These are phyloP conservation scores for Colletotrichum costaricense DNA, from an alignment of 2,329 filamentous ascomycete genomes.

Conservation along the genomic window DNA sequence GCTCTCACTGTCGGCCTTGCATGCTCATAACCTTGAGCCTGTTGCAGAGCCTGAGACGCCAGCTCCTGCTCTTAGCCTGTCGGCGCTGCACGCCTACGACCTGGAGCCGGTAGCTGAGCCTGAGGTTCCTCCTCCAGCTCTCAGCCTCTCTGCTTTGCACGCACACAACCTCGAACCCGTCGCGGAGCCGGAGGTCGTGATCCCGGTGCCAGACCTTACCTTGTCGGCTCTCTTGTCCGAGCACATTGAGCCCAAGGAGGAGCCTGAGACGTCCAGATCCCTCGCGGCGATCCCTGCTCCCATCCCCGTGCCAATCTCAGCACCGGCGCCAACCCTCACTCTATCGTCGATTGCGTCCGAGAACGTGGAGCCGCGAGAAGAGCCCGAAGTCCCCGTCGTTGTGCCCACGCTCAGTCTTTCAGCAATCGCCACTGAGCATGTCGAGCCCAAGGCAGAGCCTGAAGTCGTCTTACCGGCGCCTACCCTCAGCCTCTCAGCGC, in stretches of 20 bases:
- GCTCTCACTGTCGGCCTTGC: slow-evolving; percentile 44
- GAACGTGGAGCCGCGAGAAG: slow-evolving; percentile 46
- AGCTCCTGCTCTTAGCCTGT: slow-evolving; percentile 38
- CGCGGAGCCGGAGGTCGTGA: slow-evolving; percentile 38
- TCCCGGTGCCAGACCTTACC: slow-evolving; percentile 41
- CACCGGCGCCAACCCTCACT: slow-evolving; percentile 40
- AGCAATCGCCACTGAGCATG: slow-evolving; percentile 46
- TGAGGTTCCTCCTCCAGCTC: slow-evolving; percentile 36
- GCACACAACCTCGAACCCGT: slow-evolving; percentile 42
- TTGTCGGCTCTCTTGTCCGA: slow-evolving; percentile 46
- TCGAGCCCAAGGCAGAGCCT: slow-evolving; percentile 48
- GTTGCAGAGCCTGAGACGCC: slow-evolving; percentile 39
- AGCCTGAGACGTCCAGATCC: slow-evolving; percentile 38
- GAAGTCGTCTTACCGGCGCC: slow-evolving; percentile 36
- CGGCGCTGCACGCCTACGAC: slow-evolving; percentile 40
- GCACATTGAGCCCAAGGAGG: slow-evolving; percentile 47
- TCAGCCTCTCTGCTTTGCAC: slow-evolving; percentile 50
- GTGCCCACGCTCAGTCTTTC: slow-evolving; percentile 44
- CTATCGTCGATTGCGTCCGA: slow-evolving; percentile 46
- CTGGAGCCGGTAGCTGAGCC: slow-evolving; percentile 42
- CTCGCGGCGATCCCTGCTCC: slow-evolving; percentile 36
- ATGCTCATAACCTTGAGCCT: slow-evolving; percentile 44
- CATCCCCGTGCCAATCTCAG: slow-evolving; percentile 32
- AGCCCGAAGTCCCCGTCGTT: slow-evolving; percentile 40
- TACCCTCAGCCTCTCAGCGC: slow-evolving; percentile 35